Conservation (phyloP, 176 grass and related monocot species). For the Carex cristatella region DNA sequence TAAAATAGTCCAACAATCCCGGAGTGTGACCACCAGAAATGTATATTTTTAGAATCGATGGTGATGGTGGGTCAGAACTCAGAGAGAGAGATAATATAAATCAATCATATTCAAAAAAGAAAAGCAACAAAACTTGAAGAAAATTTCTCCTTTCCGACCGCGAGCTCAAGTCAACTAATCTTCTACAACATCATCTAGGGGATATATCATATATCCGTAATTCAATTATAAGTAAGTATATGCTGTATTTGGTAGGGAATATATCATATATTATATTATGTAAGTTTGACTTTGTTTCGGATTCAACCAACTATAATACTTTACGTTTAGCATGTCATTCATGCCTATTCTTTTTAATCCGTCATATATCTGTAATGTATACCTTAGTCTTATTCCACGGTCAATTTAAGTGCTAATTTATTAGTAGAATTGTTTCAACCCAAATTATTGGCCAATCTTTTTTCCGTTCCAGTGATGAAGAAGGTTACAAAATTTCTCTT, state of each 20-base stretch:
- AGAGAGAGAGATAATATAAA: not conserved
- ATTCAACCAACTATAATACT: conserved; percentile 6
- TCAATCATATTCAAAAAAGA: not conserved
- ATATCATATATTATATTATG: not conserved
- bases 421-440: too few relatives aligned
- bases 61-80: not conserved
- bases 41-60: not conserved
- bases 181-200: not conserved
- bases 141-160: not conserved
- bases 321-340: not conserved
- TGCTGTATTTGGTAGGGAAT: not conserved
- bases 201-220: too few relatives aligned
- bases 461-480: too few relatives aligned
- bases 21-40: not conserved
- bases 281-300: not conserved
- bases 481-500: too few relatives aligned
- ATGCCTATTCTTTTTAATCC: not conserved
- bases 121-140: not conserved
- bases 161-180: not conserved
- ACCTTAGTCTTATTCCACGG: too few relatives aligned
- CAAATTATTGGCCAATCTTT: too few relatives aligned
- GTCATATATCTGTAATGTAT: not conserved
- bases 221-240: not conserved
- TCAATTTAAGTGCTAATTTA: too few relatives aligned
- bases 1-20: conserved; percentile 4